Conservation (phyloP, 345 rosid genomes). For the Toxicodendron radicans region DNA sequence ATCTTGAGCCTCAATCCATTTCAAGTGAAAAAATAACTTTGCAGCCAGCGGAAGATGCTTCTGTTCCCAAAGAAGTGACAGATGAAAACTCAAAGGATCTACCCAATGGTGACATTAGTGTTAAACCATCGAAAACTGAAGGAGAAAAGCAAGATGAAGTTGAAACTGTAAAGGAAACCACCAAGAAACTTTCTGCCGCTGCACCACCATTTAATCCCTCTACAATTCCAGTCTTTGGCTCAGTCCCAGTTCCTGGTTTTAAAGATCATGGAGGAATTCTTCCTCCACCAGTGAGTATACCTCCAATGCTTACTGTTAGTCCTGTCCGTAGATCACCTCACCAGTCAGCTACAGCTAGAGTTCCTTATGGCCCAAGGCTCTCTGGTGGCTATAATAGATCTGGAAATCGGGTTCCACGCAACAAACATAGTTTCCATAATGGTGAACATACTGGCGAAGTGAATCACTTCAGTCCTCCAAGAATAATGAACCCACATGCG, state of each 20-base stretch:
- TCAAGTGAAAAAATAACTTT: slow-evolving; percentile 29
- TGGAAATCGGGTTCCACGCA: slow-evolving; percentile 65
- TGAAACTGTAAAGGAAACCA: slow-evolving; percentile 67
- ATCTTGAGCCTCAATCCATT: slow-evolving; percentile 26
- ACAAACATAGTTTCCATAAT: slow-evolving; percentile 60
- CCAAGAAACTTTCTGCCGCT: slow-evolving; percentile 91
- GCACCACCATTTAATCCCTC: slow-evolving; percentile 97
- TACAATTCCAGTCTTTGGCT: slow-evolving; percentile 70
- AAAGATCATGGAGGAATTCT: slow-evolving; percentile 87
- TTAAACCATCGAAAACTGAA: slow-evolving; percentile 38
- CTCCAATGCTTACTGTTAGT: slow-evolving; percentile 75
- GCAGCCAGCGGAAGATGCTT: slow-evolving; percentile 34
- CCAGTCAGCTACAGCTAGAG: slow-evolving; percentile 93
- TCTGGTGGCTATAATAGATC: slow-evolving; percentile 84
- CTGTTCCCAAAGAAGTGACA: slow-evolving; percentile 29
- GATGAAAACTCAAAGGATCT: slow-evolving; percentile 38
- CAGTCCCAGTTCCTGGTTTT: slow-evolving; percentile 68
- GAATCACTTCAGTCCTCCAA: slow-evolving; percentile 56
- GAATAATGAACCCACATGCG: slow-evolving; percentile 98
- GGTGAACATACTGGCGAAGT: slow-evolving; percentile 59
- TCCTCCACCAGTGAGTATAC: slow-evolving; percentile 85
- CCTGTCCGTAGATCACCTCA: slow-evolving; percentile 82
- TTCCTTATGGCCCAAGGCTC: slow-evolving; percentile 97
- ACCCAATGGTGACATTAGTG: slow-evolving; percentile 34
- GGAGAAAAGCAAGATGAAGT: slow-evolving; percentile 63